Percentiles rank a stretch among this genome's conserved stretches.
Conservation (phyloP, 2,329 filamentous ascomycete species). For the Dendryphion nanum region DNA sequence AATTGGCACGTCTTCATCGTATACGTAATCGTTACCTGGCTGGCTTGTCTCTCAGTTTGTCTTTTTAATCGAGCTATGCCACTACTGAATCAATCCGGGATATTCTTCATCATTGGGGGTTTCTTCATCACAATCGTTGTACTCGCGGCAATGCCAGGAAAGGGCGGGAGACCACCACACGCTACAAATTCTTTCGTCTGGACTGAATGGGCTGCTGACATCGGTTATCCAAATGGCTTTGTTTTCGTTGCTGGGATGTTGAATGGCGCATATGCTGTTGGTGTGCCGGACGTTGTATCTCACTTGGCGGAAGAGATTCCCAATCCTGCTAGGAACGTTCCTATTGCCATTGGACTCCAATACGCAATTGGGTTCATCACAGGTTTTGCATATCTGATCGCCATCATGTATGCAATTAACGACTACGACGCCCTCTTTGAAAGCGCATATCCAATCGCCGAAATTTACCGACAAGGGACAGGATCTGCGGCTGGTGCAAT, state of each 20-base stretch:
- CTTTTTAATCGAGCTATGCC: constrained; percentile 56
- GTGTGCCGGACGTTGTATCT: constrained; percentile 34
- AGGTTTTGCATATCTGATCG: constrained; percentile 49
- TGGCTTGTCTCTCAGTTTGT: constrained; percentile 45
- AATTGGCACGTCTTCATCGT: constrained; percentile 61
- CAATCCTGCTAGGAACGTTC: constrained; percentile 42
- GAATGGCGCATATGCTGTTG: constrained; percentile 39
- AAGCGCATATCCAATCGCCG: constrained; percentile 44
- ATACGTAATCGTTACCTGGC: constrained; percentile 57
- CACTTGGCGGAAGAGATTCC: constrained; percentile 40
- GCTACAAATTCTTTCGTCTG: constrained; percentile 56
- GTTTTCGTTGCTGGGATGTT: constrained; percentile 38
- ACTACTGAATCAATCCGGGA: constrained; percentile 53
- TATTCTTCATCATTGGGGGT: constrained; percentile 50
- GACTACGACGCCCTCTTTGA: constrained; percentile 43
- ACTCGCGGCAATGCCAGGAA: constrained; percentile 52
- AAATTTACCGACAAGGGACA: constrained; percentile 51
- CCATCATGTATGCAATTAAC: constrained; percentile 52
- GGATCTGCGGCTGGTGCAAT: constrained; percentile 52
- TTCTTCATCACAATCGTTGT: constrained; percentile 37
- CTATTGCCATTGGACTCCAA: constrained; percentile 52
- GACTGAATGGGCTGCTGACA: constrained; percentile 51
- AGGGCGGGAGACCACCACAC: constrained; percentile 30
- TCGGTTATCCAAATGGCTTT: constrained; percentile 46
- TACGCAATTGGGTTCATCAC: constrained; percentile 46